Evolutionary conservation across 768 basidiomycete species (phyloP).

Genomic region (Tephrocybe sp.): DNA sequence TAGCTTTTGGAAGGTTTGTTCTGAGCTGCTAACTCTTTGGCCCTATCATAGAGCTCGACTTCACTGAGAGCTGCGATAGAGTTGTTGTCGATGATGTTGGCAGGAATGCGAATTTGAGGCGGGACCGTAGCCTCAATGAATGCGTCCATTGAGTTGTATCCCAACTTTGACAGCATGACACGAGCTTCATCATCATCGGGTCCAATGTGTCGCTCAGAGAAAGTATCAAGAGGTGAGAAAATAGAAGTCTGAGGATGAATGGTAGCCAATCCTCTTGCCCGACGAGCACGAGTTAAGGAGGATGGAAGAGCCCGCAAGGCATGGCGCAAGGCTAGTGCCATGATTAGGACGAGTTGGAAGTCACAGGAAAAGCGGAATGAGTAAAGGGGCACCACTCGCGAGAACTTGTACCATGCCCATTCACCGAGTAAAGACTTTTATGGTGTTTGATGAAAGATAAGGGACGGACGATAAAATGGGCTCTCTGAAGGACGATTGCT

Average conservation of each 20-base stretch:
- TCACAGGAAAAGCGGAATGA: conserved; percentile 23
- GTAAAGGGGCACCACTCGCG: conserved; percentile 19
- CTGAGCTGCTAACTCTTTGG: conserved; percentile 68
- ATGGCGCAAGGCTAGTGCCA: conserved; percentile 31
- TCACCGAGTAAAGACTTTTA: conserved; percentile 47
- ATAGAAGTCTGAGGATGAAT: conserved; percentile 59
- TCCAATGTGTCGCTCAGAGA: conserved; percentile 89
- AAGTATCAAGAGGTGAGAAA: conserved; percentile 86
- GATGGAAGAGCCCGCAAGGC: conserved; percentile 19
- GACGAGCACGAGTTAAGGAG: conserved; percentile 7
- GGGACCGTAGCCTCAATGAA: conserved; percentile 88
- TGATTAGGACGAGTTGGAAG: conserved; percentile 21
- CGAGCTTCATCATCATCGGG: conserved; percentile 80
- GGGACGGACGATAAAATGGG: neutral
- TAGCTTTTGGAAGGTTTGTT: conserved; percentile 89
- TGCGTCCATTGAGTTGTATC: conserved; percentile 84
- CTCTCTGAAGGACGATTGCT: neutral
- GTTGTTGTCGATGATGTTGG: conserved; percentile 56
- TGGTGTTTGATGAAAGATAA: conserved; percentile 15
- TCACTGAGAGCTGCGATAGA: conserved; percentile 81
- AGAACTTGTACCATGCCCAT: conserved; percentile 47
- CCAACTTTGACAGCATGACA: conserved; percentile 80
- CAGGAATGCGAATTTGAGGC: conserved; percentile 67
- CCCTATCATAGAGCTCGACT: conserved; percentile 73
- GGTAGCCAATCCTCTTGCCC: conserved; percentile 45